Evolutionary conservation across 306 rosid genomes (phyloP), one percentile per base, ranked within the genome.

Genomic region (Corylus americana): DNA sequence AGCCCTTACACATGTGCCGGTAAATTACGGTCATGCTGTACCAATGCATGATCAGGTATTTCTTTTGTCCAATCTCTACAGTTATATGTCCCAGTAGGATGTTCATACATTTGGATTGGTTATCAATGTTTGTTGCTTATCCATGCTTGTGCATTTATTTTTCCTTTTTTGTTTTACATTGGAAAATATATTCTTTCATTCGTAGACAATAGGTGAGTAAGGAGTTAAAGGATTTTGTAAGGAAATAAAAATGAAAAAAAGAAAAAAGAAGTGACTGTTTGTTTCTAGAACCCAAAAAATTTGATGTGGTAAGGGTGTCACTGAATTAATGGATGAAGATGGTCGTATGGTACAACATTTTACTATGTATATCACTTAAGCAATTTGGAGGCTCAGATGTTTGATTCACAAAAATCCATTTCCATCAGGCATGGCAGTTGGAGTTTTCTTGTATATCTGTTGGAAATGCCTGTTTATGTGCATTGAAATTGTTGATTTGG

Each of bases 21-120:
- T 81, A 9, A 82, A 84, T 83, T 91, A 88, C 83, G 86, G 86
- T 48, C 86, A 84, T 71, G 48, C 92, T 48, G 92, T 83, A n/a
- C 78, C 93, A 55, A 73, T 89, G 75, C 89, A 88, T 68, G 86
- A 94, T 80, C 97, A 94, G 97, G 98, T 89, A 74, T 70, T 71
- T 20, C 7, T 18, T 55, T 42, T 76, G 39, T 18, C 80, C 35
- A 45, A 69, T 55, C 44, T 62, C 12, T 9, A 54, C 18, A 55
- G 18, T 53, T 10, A 39, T 18, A 73, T 53, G 49, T 55, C 18
- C 13, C 58, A 64, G 17, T 4, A 31, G 69, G 42, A 20, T 82
- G 68, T 81, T 70, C 66, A 44, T 77, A 64, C 78, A 77, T 76
- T 86, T 78, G 77, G 37, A 53, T 20, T 78, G 63, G 44, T 29